These are phyloP conservation scores for Blastocystis sp. DNA, from an alignment of 352 stramenopile species.

Conservation along the genomic window DNA sequence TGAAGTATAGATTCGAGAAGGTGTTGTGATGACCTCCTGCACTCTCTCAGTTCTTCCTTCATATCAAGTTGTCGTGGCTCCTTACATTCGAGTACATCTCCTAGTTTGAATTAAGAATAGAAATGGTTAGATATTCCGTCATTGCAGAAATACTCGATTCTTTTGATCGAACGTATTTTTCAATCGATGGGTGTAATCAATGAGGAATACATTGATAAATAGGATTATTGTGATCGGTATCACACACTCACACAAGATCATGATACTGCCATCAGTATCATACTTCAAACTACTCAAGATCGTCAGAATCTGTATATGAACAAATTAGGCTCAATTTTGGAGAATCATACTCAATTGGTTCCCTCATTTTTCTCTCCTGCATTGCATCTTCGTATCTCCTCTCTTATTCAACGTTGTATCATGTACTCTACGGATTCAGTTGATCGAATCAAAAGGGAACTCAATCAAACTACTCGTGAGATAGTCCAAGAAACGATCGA, in stretches of 20 bases:
- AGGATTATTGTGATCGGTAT: slow-evolving; percentile 15
- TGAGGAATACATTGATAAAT: background rate
- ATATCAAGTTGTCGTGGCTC: background rate
- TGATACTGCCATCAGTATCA: background rate
- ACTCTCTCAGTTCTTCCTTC: slow-evolving; percentile 21
- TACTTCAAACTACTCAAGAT: background rate
- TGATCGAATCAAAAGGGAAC: background rate
- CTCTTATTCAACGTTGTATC: slow-evolving; percentile 1
- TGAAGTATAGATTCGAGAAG: background rate
- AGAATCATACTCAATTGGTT: background rate
- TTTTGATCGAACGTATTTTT: slow-evolving; percentile 23
- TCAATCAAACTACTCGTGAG: background rate
- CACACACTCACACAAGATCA: background rate
- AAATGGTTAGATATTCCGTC: background rate
- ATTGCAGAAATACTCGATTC: slow-evolving; percentile 7
- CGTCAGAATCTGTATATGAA: slow-evolving; percentile 17
- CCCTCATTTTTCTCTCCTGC: slow-evolving; percentile 1
- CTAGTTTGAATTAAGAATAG: background rate
- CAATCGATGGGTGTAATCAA: background rate
- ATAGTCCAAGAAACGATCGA: background rate
- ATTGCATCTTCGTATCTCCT: background rate
- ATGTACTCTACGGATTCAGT: background rate
- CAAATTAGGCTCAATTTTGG: background rate
- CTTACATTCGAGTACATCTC: background rate
- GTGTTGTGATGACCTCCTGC: slow-evolving; percentile 56